Percentiles rank a stretch among this genome's conserved stretches.
Evolutionary conservation across 1,139 yeast species (phyloP).

Genomic region (Yamadazyma diddensiae): DNA sequence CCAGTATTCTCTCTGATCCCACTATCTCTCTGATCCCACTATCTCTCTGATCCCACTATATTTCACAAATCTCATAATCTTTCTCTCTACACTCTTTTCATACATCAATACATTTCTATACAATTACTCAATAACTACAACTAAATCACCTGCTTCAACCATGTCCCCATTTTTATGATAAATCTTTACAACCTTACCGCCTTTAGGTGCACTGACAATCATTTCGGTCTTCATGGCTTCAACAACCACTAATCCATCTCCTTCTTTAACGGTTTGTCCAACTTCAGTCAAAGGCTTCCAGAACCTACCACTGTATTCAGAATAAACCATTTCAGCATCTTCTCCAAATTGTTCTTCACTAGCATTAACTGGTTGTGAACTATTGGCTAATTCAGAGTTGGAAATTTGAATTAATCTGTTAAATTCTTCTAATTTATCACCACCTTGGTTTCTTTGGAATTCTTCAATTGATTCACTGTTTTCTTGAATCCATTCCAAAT

Average conservation of each 20-base stretch:
- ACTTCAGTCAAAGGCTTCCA: slow-evolving; percentile 87
- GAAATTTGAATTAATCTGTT: slow-evolving; percentile 79
- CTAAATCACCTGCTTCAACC: slow-evolving; percentile 94
- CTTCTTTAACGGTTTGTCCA: slow-evolving; percentile 73
- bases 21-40: no score
- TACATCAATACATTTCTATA: no score
- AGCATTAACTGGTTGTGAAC: slow-evolving; percentile 37
- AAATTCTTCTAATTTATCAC: slow-evolving; percentile 82
- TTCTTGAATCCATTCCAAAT: slow-evolving; percentile 72
- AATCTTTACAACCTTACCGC: slow-evolving; percentile 77
- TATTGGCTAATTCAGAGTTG: slow-evolving; percentile 67
- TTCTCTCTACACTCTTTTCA: no score
- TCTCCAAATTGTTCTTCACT: slow-evolving; percentile 59
- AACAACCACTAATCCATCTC: slow-evolving; percentile 81
- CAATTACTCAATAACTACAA: slow-evolving; percentile 60
- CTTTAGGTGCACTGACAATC: slow-evolving; percentile 71
- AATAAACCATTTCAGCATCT: slow-evolving; percentile 77
- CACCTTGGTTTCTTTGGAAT: slow-evolving; percentile 66
- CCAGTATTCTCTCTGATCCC: no score
- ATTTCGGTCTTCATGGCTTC: slow-evolving; percentile 99
- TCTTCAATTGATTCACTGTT: slow-evolving; percentile 70
- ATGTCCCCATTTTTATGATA: slow-evolving; percentile 86
- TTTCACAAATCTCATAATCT: no score
- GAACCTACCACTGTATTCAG: slow-evolving; percentile 93
- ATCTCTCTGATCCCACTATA: no score